phyloP scores from a whole-genome alignment of 164 flowering plant genomes.

The Chimonanthus salicifolius region DNA sequence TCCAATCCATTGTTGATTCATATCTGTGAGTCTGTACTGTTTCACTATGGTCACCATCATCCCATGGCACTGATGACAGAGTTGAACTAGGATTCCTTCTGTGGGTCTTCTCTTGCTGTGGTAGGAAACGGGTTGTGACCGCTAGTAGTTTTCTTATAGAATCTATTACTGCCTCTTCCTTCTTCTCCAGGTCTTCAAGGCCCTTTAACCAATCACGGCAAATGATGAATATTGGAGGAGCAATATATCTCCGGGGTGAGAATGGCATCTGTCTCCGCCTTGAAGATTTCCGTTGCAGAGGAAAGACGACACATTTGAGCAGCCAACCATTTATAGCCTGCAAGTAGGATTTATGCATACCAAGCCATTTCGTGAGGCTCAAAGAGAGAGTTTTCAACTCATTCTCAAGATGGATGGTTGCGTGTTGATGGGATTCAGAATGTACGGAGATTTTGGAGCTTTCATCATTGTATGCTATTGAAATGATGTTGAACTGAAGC shows the following conservation, averaged over 20 bases:
- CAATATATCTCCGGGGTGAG: conserved; percentile 29
- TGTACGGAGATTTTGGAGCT: conserved; percentile 38
- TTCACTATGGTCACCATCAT: conserved; percentile 20
- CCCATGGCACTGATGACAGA: conserved; percentile 17
- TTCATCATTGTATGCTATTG: conserved; percentile 36
- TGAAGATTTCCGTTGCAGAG: conserved; percentile 28
- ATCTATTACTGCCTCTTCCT: conserved; percentile 18
- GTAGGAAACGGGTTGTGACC: conserved; percentile 49
- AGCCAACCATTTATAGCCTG: conserved; percentile 73
- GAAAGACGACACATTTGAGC: conserved; percentile 43
- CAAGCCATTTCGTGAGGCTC: conserved; percentile 71
- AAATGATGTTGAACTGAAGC: conserved; percentile 59
- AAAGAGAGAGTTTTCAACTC: conserved; percentile 49
- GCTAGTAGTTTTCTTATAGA: conserved; percentile 50
- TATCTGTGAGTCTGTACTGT: conserved; percentile 21
- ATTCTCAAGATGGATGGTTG: conserved; percentile 46
- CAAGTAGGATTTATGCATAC: conserved; percentile 63
- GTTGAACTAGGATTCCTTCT: conserved; percentile 27
- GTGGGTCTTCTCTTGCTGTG: conserved; percentile 61
- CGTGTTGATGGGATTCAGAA: conserved; percentile 59
- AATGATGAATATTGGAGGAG: conserved; percentile 72
- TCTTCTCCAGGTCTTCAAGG: conserved; percentile 26
- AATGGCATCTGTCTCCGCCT: conserved; percentile 35
- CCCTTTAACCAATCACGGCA: conserved; percentile 64
- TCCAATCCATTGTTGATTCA: conserved; percentile 42